Conservation (phyloP, 108 stramenopile genomes). For the Fistulifera pelliculosa region DNA sequence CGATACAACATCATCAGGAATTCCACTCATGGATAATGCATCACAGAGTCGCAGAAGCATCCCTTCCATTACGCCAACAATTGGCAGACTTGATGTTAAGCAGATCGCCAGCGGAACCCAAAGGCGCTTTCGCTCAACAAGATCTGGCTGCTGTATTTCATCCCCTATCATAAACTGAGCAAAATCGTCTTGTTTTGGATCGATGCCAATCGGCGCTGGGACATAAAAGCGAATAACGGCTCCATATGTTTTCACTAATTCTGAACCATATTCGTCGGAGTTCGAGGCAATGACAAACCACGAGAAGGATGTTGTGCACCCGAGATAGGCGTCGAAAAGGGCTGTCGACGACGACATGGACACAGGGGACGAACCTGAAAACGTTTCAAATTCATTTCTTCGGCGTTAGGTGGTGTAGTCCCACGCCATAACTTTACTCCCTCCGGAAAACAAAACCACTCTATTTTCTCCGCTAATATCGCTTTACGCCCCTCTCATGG, state of each 20-base stretch:
- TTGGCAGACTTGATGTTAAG: constrained; percentile 61
- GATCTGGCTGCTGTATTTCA: not conserved
- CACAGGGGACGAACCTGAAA: constrained; percentile 56
- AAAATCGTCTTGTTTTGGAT: constrained; percentile 73
- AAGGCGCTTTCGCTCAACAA: constrained; percentile 22
- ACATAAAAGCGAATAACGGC: constrained; percentile 77
- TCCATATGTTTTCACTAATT: constrained; percentile 67
- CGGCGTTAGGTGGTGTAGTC: constrained; percentile 49
- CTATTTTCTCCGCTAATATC: constrained; percentile 53
- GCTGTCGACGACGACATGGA: constrained; percentile 42
- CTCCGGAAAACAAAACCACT: constrained; percentile 87
- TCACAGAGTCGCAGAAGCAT: constrained; percentile 71
- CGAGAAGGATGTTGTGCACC: constrained; percentile 71
- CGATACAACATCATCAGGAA: constrained; percentile 12
- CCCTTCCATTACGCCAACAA: constrained; percentile 72
- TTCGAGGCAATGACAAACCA: constrained; percentile 84
- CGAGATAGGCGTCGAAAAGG: constrained; percentile 70
- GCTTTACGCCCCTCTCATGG: constrained; percentile 40
- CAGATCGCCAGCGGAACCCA: constrained; percentile 83
- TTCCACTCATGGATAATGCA: constrained; percentile 29
- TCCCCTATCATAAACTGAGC: constrained; percentile 39
- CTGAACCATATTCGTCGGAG: constrained; percentile 74
- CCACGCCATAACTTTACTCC: constrained; percentile 77
- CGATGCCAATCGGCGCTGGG: constrained; percentile 70
- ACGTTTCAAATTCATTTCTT: constrained; percentile 46